These are phyloP conservation scores for Psophocarpus tetragonolobus DNA, from an alignment of 306 rosid species.

Conservation along the genomic window DNA sequence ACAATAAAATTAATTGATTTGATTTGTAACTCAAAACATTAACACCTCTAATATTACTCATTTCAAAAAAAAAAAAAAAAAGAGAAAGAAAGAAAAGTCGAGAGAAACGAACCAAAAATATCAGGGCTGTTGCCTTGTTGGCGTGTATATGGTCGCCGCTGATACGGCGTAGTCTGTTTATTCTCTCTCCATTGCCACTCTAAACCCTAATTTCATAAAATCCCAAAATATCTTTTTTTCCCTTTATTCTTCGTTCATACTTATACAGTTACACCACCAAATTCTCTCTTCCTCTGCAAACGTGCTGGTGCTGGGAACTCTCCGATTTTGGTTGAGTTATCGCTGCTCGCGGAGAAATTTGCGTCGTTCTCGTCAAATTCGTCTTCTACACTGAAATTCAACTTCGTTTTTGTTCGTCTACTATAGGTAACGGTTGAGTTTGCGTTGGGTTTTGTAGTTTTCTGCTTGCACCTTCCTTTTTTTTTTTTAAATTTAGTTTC, in stretches of 20 bases:
- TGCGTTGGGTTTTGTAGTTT: slow-evolving; percentile 2
- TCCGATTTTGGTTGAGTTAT: slow-evolving; percentile 21
- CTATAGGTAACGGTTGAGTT: slow-evolving; percentile 33
- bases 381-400: slow-evolving; percentile 13
- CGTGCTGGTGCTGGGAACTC: background rate
- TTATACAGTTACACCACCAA: background rate
- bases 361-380: slow-evolving; percentile 16
- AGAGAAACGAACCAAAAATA: slow-evolving; percentile 24
- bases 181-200: slow-evolving; percentile 2
- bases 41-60: too few species aligned
- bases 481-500: background rate
- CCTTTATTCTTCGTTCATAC: background rate
- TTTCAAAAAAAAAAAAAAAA: too few species aligned
- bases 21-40: too few species aligned
- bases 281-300: background rate
- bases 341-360: background rate
- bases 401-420: slow-evolving; percentile 13
- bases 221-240: background rate
- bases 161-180: slow-evolving; percentile 18
- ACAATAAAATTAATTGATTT: too few species aligned
- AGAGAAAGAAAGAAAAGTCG: too few species aligned
- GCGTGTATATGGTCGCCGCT: slow-evolving; percentile 18
- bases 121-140: too few species aligned
- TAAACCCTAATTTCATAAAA: slow-evolving; percentile 44
- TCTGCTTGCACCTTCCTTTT: slow-evolving; percentile 5